Evolutionary conservation across 1,284 basidiomycete species (phyloP).

Genomic region (Ganoderma sp.): DNA sequence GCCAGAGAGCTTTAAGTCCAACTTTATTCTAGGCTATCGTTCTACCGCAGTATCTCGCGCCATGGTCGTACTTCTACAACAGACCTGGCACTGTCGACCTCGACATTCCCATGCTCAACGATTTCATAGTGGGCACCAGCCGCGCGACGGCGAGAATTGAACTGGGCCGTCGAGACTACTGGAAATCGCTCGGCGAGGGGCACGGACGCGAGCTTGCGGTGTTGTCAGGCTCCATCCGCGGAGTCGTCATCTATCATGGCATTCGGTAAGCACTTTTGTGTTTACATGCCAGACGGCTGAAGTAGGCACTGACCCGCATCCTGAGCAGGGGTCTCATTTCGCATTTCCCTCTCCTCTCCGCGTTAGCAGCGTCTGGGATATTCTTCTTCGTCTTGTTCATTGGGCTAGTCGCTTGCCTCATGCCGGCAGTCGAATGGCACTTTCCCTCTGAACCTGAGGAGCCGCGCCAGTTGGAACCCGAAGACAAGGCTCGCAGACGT

Average conservation of each 20-base stretch:
- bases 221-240: slow-evolving; percentile 61
- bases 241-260: slow-evolving; percentile 65
- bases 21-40: slow-evolving; percentile 59
- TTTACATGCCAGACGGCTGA: too few relatives aligned
- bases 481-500: slow-evolving; percentile 23
- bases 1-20: slow-evolving; percentile 6
- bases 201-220: slow-evolving; percentile 75
- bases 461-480: slow-evolving; percentile 13
- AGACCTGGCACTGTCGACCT: slow-evolving; percentile 51
- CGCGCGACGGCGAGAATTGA: slow-evolving; percentile 60
- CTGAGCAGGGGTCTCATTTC: slow-evolving; percentile 65
- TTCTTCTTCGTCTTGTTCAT: slow-evolving; percentile 60
- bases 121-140: slow-evolving; percentile 56
- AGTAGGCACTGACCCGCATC: slow-evolving; percentile 15
- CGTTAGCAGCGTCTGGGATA: slow-evolving; percentile 49
- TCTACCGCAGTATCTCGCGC: slow-evolving; percentile 48
- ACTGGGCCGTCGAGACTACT: slow-evolving; percentile 70
- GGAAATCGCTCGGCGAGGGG: slow-evolving; percentile 69
- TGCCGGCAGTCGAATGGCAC: slow-evolving; percentile 41
- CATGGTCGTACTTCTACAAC: slow-evolving; percentile 46
- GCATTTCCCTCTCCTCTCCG: slow-evolving; percentile 66
- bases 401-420: slow-evolving; percentile 55
- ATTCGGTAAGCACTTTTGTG: slow-evolving; percentile 55
- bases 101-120: slow-evolving; percentile 58
- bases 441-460: slow-evolving; percentile 30